These are phyloP conservation scores for Aspergillus carlsbadensis DNA, from an alignment of 495 filamentous ascomycete genomes.

Conservation along the genomic window DNA sequence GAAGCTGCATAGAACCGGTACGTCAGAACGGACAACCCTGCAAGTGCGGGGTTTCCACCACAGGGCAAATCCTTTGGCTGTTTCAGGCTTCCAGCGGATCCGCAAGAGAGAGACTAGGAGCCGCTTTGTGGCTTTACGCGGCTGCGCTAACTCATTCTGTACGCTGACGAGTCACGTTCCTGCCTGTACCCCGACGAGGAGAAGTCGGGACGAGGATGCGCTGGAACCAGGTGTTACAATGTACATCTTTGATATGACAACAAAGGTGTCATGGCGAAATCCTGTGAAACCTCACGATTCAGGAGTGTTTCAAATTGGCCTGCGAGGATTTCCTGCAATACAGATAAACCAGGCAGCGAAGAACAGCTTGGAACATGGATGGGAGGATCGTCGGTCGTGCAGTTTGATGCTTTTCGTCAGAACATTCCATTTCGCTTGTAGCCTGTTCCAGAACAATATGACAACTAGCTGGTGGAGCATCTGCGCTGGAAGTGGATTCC, in stretches of 20 bases:
- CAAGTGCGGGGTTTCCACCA: background rate
- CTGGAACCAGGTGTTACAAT: background rate
- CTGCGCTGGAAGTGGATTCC: background rate
- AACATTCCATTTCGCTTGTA: background rate
- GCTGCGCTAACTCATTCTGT: background rate
- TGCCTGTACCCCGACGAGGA: background rate
- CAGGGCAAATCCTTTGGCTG: background rate
- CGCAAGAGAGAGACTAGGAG: background rate
- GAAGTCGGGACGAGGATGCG: background rate
- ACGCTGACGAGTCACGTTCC: background rate
- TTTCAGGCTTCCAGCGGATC: background rate
- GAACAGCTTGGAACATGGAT: background rate
- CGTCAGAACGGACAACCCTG: background rate
- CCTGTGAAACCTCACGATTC: background rate
- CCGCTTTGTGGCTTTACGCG: background rate
- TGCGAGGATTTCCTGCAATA: too few relatives aligned
- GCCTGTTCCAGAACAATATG: background rate
- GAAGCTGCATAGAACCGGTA: background rate
- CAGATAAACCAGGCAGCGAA: background rate
- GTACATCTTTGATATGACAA: background rate
- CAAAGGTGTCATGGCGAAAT: background rate
- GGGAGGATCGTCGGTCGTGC: too few relatives aligned
- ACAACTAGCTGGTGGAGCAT: slow-evolving; percentile 1
- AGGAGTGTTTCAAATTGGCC: too few relatives aligned
- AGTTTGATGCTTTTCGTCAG: background rate